These are phyloP conservation scores for Fallopia convolvulus DNA, from an alignment of 148 eudicot species.

Conservation along the genomic window DNA sequence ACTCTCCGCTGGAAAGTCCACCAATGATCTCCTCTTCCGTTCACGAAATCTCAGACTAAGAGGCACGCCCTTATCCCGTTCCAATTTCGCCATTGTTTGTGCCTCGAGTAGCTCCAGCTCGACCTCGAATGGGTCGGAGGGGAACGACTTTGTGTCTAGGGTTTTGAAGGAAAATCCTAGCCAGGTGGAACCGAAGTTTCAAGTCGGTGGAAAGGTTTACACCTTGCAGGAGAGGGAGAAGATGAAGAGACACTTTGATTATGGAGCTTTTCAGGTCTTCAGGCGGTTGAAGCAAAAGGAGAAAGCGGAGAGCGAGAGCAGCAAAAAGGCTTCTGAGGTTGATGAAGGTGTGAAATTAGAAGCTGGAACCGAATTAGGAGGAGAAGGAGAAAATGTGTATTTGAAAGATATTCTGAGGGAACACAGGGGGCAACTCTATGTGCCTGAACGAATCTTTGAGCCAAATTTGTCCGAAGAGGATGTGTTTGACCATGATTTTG, in stretches of 20 bases:
- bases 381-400: slow-evolving; percentile 29
- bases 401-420: slow-evolving; percentile 79
- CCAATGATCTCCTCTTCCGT: background rate
- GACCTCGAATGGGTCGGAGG: slow-evolving; percentile 18
- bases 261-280: slow-evolving; percentile 28
- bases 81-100: slow-evolving; percentile 20
- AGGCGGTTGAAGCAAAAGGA: slow-evolving; percentile 38
- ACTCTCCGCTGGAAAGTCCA: slow-evolving; percentile 17
- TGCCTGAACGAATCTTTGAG: slow-evolving; percentile 72
- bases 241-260: slow-evolving; percentile 23
- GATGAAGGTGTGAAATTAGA: slow-evolving; percentile 19
- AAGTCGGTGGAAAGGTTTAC: slow-evolving; percentile 48
- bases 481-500: slow-evolving; percentile 43
- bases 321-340: slow-evolving; percentile 23
- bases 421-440: slow-evolving; percentile 74
- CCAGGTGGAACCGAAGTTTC: slow-evolving; percentile 69
- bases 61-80: slow-evolving; percentile 16
- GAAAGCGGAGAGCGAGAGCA: slow-evolving; percentile 15
- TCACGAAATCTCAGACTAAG: slow-evolving; percentile 9
- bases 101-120: slow-evolving; percentile 15
- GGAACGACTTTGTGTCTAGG: slow-evolving; percentile 57
- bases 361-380: slow-evolving; percentile 14
- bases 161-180: slow-evolving; percentile 85
- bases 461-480: slow-evolving; percentile 65
- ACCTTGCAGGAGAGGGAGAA: slow-evolving; percentile 50